phyloP scores from a whole-genome alignment of 805 yeast genomes.

The Lipomyces japonicus region DNA sequence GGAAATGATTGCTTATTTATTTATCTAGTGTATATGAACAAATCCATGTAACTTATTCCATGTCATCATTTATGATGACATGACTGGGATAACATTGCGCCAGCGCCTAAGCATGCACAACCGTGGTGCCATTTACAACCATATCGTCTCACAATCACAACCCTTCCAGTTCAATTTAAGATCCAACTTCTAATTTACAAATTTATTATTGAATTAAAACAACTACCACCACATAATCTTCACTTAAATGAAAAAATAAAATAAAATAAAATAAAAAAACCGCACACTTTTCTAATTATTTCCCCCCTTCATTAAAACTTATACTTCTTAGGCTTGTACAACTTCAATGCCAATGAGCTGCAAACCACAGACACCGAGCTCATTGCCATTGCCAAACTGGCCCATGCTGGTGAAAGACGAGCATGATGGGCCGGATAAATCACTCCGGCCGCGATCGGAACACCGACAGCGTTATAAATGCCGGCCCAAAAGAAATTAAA shows the following conservation, averaged over 20 bases:
- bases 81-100: too few relatives aligned
- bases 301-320: neutral
- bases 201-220: too few relatives aligned
- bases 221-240: neutral
- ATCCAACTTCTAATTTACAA: too few relatives aligned
- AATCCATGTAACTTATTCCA: too few relatives aligned
- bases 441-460: constrained; percentile 94
- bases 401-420: constrained; percentile 76
- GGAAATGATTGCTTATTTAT: too few relatives aligned
- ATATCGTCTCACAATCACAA: neutral
- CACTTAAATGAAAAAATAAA: neutral
- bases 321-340: constrained; percentile 37
- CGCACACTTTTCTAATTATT: neutral
- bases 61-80: too few relatives aligned
- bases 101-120: too few relatives aligned
- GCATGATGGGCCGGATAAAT: constrained; percentile 72
- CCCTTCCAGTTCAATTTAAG: neutral
- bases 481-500: constrained; percentile 85
- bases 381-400: constrained; percentile 89
- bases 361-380: constrained; percentile 86
- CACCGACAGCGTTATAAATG: constrained; percentile 74
- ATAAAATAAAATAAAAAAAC: neutral
- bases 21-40: too few relatives aligned
- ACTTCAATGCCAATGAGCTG: constrained; percentile 68
- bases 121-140: too few relatives aligned